Conservation (phyloP, 2,329 filamentous ascomycete genomes). For the Penicillium fuscoglaucum region DNA sequence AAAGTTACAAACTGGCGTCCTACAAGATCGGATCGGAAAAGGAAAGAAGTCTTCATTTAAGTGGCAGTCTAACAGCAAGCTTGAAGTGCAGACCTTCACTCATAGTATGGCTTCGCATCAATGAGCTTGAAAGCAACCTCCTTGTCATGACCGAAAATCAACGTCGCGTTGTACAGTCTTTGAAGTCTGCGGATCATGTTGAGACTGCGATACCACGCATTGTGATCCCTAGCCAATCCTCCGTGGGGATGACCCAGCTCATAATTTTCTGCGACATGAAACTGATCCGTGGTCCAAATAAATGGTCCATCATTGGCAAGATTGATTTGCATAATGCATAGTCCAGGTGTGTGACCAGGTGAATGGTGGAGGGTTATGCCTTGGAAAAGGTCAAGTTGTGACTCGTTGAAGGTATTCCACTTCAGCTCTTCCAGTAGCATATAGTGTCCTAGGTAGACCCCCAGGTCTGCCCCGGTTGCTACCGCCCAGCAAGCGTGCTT, state of each 20-base stretch:
- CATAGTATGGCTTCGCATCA: background rate
- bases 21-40: background rate
- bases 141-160: slow-evolving; percentile 38
- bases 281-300: slow-evolving; percentile 46
- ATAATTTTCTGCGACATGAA: slow-evolving; percentile 44
- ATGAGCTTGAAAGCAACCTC: background rate
- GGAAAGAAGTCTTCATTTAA: background rate
- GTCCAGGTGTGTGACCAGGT: slow-evolving; percentile 41
- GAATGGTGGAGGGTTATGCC: slow-evolving; percentile 42
- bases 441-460: slow-evolving; percentile 43
- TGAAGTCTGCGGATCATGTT: slow-evolving; percentile 32
- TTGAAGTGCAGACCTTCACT: background rate
- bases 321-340: slow-evolving; percentile 41
- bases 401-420: slow-evolving; percentile 47
- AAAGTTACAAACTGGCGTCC: background rate
- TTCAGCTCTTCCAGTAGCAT: slow-evolving; percentile 41
- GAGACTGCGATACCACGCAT: slow-evolving; percentile 38
- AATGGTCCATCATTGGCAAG: slow-evolving; percentile 39
- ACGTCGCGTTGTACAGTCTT: slow-evolving; percentile 30
- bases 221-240: slow-evolving; percentile 40
- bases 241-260: slow-evolving; percentile 38
- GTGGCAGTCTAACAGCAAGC: background rate
- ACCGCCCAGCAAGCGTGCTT: slow-evolving; percentile 49
- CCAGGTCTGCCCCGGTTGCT: slow-evolving; percentile 44
- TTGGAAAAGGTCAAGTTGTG: slow-evolving; percentile 41